Evolutionary conservation across 164 flowering plant species (phyloP), one percentile per base, ranked within the genome.

Genomic region (Macadamia tetraphylla): DNA sequence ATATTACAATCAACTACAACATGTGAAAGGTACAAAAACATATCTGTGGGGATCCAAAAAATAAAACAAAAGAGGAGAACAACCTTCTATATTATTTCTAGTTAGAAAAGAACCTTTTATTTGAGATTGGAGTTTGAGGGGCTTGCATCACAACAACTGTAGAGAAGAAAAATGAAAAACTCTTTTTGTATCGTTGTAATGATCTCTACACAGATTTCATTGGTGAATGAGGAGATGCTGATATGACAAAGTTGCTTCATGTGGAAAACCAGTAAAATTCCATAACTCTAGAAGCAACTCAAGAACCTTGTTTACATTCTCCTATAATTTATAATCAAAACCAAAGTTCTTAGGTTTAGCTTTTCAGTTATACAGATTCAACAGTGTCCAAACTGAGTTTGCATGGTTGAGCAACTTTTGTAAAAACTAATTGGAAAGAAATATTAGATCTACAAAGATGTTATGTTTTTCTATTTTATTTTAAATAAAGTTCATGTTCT

Each of bases 351-450:
- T 86, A 68, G 87, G 85, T 23, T 73, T 90, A 65, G 73, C 97
- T 95, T 43, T 89, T 86, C 3, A 93, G 96, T 62, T 84, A 77
- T 75, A 92, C 86, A 74, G 90, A 83, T 71, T 92, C 97, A 67
- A 92, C 81, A 46, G 91, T 86, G 74, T 94, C 98, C 76, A 94
- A 68, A 53, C 90, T 82, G 62, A 80, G 75, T 79, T 85, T 85
- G 82, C 98, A 94, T 63, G 95, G 81, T 71, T 81, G 85, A 80
- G 97, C 97, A 76, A 98, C 97, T 77, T 94, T 97, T 94, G 90
- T 79, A 90, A 14, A 77, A 76, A 71, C 63, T 32, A 56, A 74
- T 66, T 29, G 35, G n/a, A 64, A 74, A 78, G 68, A 70, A 64
- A 67, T 14, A 67, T 75, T 69, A 69, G 68, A 58, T 62, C 65